Conservation (phyloP, 106 monocot species). For the Allium cepa region DNA sequence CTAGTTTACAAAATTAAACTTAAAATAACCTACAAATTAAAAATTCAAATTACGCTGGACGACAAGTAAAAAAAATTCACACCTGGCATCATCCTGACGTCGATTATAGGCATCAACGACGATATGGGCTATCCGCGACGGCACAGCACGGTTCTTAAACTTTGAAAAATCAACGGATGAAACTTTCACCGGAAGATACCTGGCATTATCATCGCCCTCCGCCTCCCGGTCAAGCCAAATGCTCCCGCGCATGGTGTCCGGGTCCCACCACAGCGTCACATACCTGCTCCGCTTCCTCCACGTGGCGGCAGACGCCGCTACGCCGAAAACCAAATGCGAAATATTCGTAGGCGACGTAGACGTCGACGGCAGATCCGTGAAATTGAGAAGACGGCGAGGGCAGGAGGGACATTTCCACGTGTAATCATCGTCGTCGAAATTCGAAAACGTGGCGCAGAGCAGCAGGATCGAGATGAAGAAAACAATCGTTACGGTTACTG, state of each 20-base stretch:
- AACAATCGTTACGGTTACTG: no score
- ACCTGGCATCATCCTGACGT: conserved; percentile 24
- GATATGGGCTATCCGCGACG: conserved; percentile 54
- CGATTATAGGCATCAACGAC: conserved; percentile 34
- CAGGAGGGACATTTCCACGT: background rate
- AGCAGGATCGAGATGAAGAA: no score
- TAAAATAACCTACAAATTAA: no score
- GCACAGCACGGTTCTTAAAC: conserved; percentile 31
- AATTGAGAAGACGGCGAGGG: background rate
- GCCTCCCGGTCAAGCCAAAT: conserved; percentile 43
- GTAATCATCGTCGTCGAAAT: background rate
- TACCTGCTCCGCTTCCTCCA: conserved; percentile 47
- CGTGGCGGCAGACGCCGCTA: conserved; percentile 49
- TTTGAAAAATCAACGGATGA: conserved; percentile 30
- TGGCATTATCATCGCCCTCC: conserved; percentile 11
- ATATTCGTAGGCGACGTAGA: conserved; percentile 17
- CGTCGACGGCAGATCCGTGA: background rate
- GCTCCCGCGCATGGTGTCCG: conserved; percentile 27
- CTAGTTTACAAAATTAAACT: no score
- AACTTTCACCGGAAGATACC: conserved; percentile 46
- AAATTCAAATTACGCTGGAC: no score
- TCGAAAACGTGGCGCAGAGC: background rate
- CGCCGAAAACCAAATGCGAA: conserved; percentile 67
- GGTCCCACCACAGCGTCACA: conserved; percentile 68
- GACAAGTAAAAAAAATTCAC: conserved; percentile 1